phyloP scores from a whole-genome alignment of 192 early-diverging fungal species.

The Linnemannia schmuckeri region DNA sequence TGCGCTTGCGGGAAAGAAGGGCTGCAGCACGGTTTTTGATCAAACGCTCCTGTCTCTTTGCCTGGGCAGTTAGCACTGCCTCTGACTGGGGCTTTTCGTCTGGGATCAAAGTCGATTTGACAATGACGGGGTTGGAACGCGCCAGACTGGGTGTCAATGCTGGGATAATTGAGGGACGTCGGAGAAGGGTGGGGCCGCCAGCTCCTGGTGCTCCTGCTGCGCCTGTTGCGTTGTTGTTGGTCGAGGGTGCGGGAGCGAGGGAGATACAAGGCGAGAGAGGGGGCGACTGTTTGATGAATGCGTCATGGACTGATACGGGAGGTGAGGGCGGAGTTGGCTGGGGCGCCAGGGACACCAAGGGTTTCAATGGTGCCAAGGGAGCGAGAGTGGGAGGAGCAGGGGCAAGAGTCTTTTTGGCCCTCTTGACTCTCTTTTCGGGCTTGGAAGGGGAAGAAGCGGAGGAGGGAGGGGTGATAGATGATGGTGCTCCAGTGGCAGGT shows the following conservation, averaged over 20 bases:
- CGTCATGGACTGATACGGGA: conserved; percentile 27
- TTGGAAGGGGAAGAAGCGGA: conserved; percentile 31
- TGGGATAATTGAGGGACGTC: conserved; percentile 58
- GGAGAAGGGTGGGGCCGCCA: conserved; percentile 4
- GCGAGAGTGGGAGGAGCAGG: conserved; percentile 16
- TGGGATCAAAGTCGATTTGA: conserved; percentile 50
- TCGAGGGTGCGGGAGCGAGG: conserved; percentile 14
- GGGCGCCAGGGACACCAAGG: conserved; percentile 44
- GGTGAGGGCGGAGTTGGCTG: conserved; percentile 46
- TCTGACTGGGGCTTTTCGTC: conserved; percentile 58
- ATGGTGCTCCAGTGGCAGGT: not conserved
- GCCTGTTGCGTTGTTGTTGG: not conserved
- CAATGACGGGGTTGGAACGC: conserved; percentile 44
- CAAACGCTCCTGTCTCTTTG: conserved; percentile 88
- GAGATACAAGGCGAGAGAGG: conserved; percentile 49
- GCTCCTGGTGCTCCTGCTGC: conserved; percentile 7
- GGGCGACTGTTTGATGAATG: conserved; percentile 35
- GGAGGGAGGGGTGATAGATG: conserved; percentile 32
- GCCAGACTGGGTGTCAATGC: conserved; percentile 43
- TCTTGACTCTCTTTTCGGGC: conserved; percentile 31
- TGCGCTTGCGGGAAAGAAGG: conserved; percentile 87
- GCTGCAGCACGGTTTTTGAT: conserved; percentile 96
- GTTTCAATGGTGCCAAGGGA: conserved; percentile 49
- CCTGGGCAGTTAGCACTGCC: conserved; percentile 57
- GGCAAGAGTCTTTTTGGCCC: conserved; percentile 38